These are phyloP conservation scores for Aspergillus bombycis DNA, from an alignment of 2,329 filamentous ascomycete genomes.

Conservation along the genomic window DNA sequence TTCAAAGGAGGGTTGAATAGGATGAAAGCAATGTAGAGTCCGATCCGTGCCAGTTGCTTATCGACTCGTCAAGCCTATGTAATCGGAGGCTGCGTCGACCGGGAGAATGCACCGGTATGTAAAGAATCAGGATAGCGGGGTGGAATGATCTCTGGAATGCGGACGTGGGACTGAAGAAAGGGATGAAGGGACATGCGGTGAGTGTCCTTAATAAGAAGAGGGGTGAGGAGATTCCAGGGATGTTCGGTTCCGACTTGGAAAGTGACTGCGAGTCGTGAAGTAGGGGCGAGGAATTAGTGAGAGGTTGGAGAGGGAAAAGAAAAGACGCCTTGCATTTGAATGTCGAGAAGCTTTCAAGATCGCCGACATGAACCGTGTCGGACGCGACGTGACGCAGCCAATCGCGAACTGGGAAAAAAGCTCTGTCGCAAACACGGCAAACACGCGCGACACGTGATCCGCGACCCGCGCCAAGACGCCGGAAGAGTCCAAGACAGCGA, in stretches of 20 bases:
- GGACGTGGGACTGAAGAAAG: slow-evolving; percentile 20
- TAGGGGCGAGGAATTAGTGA: slow-evolving; percentile 14
- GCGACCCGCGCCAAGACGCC: slow-evolving; percentile 17
- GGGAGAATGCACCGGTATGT: slow-evolving; percentile 34
- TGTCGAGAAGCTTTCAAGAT: slow-evolving; percentile 35
- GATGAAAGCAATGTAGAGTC: slow-evolving; percentile 19
- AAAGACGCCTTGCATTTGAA: slow-evolving; percentile 36
- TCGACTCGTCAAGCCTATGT: slow-evolving; percentile 21
- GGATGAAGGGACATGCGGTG: slow-evolving; percentile 20
- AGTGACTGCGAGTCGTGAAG: slow-evolving; percentile 22
- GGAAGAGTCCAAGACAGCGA: neutral
- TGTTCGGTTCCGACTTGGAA: slow-evolving; percentile 7
- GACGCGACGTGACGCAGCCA: slow-evolving; percentile 46
- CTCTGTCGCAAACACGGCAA: slow-evolving; percentile 31
- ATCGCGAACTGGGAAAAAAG: slow-evolving; percentile 31
- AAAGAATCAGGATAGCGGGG: slow-evolving; percentile 32
- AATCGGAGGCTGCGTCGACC: slow-evolving; percentile 32
- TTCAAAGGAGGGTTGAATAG: neutral
- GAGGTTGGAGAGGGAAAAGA: slow-evolving; percentile 22
- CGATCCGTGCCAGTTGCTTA: slow-evolving; percentile 11
- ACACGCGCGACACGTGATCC: slow-evolving; percentile 31
- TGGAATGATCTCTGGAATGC: slow-evolving; percentile 32
- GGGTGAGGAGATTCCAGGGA: slow-evolving; percentile 13
- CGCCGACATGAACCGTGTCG: slow-evolving; percentile 34
- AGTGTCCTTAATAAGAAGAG: slow-evolving; percentile 17